Percentiles rank a stretch among this genome's conserved stretches.
phyloP scores from a whole-genome alignment of 768 basidiomycete species.

The Daedaleopsis nitida region DNA sequence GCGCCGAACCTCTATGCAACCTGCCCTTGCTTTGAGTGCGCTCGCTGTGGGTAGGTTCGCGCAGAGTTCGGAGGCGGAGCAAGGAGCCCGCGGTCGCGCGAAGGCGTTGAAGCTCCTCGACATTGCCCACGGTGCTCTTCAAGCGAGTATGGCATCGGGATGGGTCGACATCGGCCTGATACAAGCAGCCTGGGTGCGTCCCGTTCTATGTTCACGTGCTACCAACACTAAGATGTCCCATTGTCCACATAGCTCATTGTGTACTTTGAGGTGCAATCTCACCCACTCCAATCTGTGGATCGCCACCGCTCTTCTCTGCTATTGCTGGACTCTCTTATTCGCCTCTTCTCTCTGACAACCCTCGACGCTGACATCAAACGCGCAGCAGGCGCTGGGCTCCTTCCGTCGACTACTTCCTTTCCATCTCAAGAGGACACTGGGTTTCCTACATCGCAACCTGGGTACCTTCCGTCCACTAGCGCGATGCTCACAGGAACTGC shows the following conservation, averaged over 20 bases:
- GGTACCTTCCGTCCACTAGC: neutral
- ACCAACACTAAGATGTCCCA: slow-evolving; percentile 25
- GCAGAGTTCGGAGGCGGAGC: slow-evolving; percentile 65
- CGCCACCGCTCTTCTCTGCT: slow-evolving; percentile 58
- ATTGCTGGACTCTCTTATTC: slow-evolving; percentile 70
- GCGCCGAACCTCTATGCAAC: slow-evolving; percentile 59
- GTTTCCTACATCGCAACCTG: too few relatives aligned
- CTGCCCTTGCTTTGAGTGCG: slow-evolving; percentile 61
- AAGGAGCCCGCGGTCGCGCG: slow-evolving; percentile 47
- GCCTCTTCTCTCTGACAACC: slow-evolving; percentile 52
- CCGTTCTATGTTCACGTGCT: slow-evolving; percentile 22
- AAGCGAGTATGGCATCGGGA: slow-evolving; percentile 68
- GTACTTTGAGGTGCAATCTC: slow-evolving; percentile 71
- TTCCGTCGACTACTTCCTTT: slow-evolving; percentile 45
- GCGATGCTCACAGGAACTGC: neutral
- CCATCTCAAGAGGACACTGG: slow-evolving; percentile 32
- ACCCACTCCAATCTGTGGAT: slow-evolving; percentile 56
- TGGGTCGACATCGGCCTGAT: slow-evolving; percentile 76
- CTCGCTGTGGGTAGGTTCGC: slow-evolving; percentile 69
- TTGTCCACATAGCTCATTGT: slow-evolving; percentile 53
- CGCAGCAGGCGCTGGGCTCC: slow-evolving; percentile 43
- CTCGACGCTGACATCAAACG: slow-evolving; percentile 52
- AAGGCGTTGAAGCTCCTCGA: slow-evolving; percentile 64
- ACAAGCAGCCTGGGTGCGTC: slow-evolving; percentile 60
- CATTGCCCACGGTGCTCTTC: slow-evolving; percentile 66